phyloP scores from a whole-genome alignment of 1,284 basidiomycete genomes.

The Trichosporon asahii region DNA sequence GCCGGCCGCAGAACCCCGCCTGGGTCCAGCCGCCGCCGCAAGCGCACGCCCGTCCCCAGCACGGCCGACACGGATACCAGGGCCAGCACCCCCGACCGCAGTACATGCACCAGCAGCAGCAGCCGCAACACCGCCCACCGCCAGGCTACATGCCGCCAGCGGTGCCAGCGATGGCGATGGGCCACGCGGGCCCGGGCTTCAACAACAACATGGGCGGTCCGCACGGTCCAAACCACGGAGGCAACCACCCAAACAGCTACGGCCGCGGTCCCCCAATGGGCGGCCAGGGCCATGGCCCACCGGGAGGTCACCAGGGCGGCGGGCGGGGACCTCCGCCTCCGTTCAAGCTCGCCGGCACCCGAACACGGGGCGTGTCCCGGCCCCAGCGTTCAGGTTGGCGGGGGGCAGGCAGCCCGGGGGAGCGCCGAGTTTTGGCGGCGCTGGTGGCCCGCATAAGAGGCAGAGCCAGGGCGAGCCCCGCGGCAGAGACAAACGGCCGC shows the following conservation, averaged over 20 bases:
- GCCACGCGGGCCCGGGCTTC: neutral
- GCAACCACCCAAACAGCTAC: neutral
- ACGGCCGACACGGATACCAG: neutral
- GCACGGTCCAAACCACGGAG: neutral
- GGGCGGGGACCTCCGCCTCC: constrained; percentile 12
- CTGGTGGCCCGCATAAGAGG: neutral
- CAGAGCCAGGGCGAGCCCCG: neutral
- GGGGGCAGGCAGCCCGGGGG: neutral
- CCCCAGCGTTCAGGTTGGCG: neutral
- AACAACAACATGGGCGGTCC: too few species aligned
- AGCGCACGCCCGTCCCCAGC: neutral
- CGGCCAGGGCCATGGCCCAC: neutral
- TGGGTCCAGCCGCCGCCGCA: constrained; percentile 13
- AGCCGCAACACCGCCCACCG: neutral
- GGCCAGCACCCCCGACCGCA: neutral
- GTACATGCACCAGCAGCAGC: neutral
- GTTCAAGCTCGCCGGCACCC: constrained; percentile 19
- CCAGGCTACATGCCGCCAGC: constrained; percentile 1
- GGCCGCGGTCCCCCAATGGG: constrained; percentile 4
- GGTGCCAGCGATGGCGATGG: neutral
- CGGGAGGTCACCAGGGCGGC: neutral
- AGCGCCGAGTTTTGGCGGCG: constrained; percentile 14
- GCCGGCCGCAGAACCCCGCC: constrained; percentile 3
- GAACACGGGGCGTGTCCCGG: neutral
- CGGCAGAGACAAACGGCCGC: neutral